Evolutionary conservation across 2,329 filamentous ascomycete species (phyloP).

Genomic region (Zarea fungicola): DNA sequence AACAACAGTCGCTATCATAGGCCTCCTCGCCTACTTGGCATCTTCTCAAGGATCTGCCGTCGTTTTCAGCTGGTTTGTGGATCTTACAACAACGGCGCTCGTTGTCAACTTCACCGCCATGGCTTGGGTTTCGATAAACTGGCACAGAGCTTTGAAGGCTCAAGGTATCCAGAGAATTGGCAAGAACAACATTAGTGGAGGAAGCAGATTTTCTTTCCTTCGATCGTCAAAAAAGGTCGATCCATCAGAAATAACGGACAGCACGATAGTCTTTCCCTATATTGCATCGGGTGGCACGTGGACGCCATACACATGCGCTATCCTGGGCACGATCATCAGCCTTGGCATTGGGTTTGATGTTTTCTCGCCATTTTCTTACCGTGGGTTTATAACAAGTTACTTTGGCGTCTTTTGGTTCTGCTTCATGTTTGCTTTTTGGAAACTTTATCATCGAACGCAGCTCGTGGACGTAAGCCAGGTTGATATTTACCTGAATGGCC

Average conservation of each 20-base stretch:
- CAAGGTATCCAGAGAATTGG: too few relatives aligned
- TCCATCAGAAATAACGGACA: too few relatives aligned
- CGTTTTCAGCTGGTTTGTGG: conserved; percentile 49
- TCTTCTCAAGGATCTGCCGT: conserved; percentile 40
- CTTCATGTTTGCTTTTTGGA: conserved; percentile 63
- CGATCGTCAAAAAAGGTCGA: too few relatives aligned
- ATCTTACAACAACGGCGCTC: conserved; percentile 49
- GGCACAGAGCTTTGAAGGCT: too few relatives aligned
- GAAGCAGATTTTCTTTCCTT: too few relatives aligned
- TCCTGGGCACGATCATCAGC: too few relatives aligned
- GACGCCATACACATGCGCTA: too few relatives aligned
- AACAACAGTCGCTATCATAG: conserved; percentile 40
- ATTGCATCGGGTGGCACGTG: conserved; percentile 47
- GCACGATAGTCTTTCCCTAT: conserved; percentile 42
- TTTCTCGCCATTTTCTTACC: conserved; percentile 45
- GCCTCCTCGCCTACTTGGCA: conserved; percentile 46
- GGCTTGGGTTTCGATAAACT: too few relatives aligned
- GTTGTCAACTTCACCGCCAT: conserved; percentile 53
- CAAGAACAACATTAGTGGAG: too few relatives aligned
- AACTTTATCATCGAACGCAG: conserved; percentile 57
- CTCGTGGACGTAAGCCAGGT: too few relatives aligned
- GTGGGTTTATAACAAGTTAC: conserved; percentile 49
- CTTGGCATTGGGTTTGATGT: conserved; percentile 52
- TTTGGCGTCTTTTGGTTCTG: conserved; percentile 46
- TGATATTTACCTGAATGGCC: too few relatives aligned